Conservation (phyloP, 2,329 filamentous ascomycete genomes). For the Magnaporthiopsis incrustans region DNA sequence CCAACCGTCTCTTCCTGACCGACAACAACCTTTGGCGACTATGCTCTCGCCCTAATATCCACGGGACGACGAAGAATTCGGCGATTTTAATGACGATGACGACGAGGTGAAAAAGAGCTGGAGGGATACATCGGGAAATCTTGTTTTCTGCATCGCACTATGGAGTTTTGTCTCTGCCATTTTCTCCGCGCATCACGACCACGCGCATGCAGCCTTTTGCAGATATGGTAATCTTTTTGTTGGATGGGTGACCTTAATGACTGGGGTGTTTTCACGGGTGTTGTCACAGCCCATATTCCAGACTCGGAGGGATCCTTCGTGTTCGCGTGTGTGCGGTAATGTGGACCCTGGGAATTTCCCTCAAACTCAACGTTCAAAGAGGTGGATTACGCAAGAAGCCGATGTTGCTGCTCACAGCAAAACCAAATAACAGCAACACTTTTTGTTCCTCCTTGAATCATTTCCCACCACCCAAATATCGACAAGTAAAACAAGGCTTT, state of each 20-base stretch:
- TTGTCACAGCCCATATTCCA: background rate
- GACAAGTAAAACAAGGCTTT: slow-evolving; percentile 5
- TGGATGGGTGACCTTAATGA: slow-evolving; percentile 17
- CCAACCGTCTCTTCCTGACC: background rate
- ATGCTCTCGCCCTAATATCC: background rate
- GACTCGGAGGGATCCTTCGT: background rate
- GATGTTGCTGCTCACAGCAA: background rate
- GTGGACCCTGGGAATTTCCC: background rate
- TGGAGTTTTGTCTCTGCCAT: slow-evolving; percentile 21
- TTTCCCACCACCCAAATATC: background rate
- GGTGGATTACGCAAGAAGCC: background rate
- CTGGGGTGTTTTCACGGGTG: slow-evolving; percentile 1
- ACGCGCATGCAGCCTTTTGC: slow-evolving; percentile 20
- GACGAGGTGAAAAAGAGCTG: background rate
- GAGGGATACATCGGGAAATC: background rate
- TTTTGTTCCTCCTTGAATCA: background rate
- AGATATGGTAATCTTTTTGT: slow-evolving; percentile 28
- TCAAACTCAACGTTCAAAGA: background rate
- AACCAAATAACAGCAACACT: background rate
- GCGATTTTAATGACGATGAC: background rate
- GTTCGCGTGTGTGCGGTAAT: slow-evolving; percentile 2
- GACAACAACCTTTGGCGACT: background rate
- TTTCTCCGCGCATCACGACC: slow-evolving; percentile 16
- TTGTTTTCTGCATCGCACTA: slow-evolving; percentile 24
- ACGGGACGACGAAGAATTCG: background rate